Percentiles rank a stretch among this genome's conserved stretches.
phyloP scores from a whole-genome alignment of 2,329 filamentous ascomycete species.

The Polychaeton citri region DNA sequence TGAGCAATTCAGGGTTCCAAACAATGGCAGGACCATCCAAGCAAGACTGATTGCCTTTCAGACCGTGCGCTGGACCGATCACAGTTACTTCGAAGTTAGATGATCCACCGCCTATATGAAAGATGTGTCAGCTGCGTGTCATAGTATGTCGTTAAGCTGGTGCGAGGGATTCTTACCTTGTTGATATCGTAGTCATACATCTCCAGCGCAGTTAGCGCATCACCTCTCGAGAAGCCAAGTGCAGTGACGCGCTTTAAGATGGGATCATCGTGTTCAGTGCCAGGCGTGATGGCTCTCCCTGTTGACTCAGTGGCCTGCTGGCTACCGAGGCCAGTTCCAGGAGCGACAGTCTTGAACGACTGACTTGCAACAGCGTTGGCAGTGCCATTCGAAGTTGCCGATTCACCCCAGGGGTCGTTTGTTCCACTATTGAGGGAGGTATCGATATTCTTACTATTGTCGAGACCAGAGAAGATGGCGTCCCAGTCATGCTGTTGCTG shows the following conservation, averaged over 20 bases:
- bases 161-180: slow-evolving; percentile 68
- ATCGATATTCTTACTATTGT: slow-evolving; percentile 30
- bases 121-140: too few species aligned
- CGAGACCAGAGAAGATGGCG: slow-evolving; percentile 74
- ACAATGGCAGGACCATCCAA: too few species aligned
- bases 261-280: slow-evolving; percentile 76
- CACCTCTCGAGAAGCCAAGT: slow-evolving; percentile 71
- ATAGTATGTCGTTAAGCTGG: too few species aligned
- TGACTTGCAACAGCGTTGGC: neutral
- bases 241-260: slow-evolving; percentile 77
- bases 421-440: slow-evolving; percentile 9
- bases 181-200: slow-evolving; percentile 95
- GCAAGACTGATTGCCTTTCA: too few species aligned
- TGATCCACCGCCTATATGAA: neutral
- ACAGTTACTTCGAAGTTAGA: neutral
- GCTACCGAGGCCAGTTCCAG: neutral
- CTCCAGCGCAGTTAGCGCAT: slow-evolving; percentile 70
- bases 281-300: slow-evolving; percentile 57
- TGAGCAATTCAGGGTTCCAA: too few species aligned
- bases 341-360: neutral
- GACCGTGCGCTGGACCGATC: too few species aligned
- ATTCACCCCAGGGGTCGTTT: slow-evolving; percentile 16
- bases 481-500: slow-evolving; percentile 68
- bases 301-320: neutral
- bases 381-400: neutral